phyloP scores from a whole-genome alignment of 2,329 filamentous ascomycete species.

The Metarhizium guizhouense region DNA sequence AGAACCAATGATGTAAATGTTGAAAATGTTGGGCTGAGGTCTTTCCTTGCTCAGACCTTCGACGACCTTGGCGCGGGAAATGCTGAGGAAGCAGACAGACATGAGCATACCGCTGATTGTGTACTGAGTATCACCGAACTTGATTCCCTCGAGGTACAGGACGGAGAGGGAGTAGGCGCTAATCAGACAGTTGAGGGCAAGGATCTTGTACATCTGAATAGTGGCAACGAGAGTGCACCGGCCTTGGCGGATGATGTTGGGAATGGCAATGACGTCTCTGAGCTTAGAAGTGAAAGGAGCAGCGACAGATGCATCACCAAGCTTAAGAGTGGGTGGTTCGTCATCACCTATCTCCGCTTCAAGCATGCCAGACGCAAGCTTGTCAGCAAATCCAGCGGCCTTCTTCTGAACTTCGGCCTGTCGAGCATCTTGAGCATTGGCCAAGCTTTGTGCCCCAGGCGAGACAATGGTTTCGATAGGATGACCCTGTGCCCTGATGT shows the following conservation, averaged over 20 bases:
- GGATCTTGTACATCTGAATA: constrained; percentile 99
- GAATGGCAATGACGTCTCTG: constrained; percentile 91
- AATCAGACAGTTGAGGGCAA: constrained; percentile 94
- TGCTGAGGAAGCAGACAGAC: constrained; percentile 98
- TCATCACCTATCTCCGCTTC: constrained; percentile 79
- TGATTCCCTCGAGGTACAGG: constrained; percentile 95
- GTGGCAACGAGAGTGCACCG: constrained; percentile 96
- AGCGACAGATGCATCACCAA: constrained; percentile 93
- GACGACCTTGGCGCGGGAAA: constrained; percentile 93
- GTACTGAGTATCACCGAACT: constrained; percentile 96
- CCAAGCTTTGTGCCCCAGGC: constrained; percentile 51
- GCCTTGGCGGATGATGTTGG: constrained; percentile 96
- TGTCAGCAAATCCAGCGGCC: constrained; percentile 74
- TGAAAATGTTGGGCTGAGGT: constrained; percentile 98
- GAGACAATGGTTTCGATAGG: constrained; percentile 56
- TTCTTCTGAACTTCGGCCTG: constrained; percentile 59
- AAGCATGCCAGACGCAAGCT: constrained; percentile 80
- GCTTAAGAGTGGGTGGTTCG: constrained; percentile 91
- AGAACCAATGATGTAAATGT: constrained; percentile 95
- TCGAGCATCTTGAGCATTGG: constrained; percentile 15
- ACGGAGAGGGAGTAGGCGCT: constrained; percentile 96
- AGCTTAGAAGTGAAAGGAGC: constrained; percentile 97
- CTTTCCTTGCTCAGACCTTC: constrained; percentile 94
- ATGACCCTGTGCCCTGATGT: constrained; percentile 42
- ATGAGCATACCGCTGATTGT: constrained; percentile 99